Conservation (phyloP, 2,329 filamentous ascomycete species). For the Colletotrichum euphorbiae region DNA sequence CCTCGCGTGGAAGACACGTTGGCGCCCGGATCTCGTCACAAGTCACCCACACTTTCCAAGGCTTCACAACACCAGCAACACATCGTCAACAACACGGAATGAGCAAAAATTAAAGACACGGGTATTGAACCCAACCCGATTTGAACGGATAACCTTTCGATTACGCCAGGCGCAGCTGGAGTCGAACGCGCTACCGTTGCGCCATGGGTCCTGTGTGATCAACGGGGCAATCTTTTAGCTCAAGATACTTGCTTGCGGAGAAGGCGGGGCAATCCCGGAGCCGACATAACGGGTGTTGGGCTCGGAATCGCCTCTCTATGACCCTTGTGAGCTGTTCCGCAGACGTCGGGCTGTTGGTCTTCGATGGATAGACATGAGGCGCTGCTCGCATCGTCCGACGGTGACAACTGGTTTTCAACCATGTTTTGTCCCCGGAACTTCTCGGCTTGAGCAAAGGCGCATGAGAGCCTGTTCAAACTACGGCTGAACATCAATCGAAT, state of each 20-base stretch:
- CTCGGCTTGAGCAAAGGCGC: no score
- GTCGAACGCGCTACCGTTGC: slow-evolving; percentile 34
- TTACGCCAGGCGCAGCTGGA: neutral
- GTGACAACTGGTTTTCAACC: no score
- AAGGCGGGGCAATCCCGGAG: neutral
- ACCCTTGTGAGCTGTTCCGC: no score
- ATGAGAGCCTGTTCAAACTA: no score
- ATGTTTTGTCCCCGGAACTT: no score
- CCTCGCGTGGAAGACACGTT: no score
- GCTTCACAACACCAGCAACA: neutral
- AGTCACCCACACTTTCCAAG: neutral
- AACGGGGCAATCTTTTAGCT: accelerated
- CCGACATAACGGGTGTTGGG: no score
- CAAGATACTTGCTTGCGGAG: neutral
- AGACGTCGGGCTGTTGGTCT: no score
- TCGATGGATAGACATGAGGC: no score
- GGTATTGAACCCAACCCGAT: slow-evolving; percentile 31
- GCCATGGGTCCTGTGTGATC: slow-evolving; percentile 6
- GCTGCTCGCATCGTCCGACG: no score
- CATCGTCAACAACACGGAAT: neutral
- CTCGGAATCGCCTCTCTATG: no score
- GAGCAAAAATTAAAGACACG: accelerated
- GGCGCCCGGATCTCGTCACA: neutral
- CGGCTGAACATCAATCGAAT: no score
- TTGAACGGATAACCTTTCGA: slow-evolving; percentile 34